Conservation (phyloP, 1,284 basidiomycete species). For the Serendipita sp. region DNA sequence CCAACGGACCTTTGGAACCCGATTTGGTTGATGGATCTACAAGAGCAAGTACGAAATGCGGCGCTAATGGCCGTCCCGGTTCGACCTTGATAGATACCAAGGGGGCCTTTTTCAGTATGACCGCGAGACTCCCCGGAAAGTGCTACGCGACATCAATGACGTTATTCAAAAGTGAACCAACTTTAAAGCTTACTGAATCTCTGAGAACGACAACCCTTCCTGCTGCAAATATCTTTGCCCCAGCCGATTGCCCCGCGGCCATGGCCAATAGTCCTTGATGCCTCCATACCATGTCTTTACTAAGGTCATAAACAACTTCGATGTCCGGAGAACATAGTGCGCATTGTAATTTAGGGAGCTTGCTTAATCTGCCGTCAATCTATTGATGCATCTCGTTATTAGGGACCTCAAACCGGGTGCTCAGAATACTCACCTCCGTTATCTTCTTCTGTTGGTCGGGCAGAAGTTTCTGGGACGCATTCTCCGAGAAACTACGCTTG, state of each 20-base stretch:
- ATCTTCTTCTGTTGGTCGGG: slow-evolving; percentile 90
- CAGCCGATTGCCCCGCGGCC: slow-evolving; percentile 49
- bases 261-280: slow-evolving; percentile 57
- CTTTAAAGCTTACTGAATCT: slow-evolving; percentile 49
- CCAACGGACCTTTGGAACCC: slow-evolving; percentile 36
- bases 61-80: slow-evolving; percentile 35
- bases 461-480: slow-evolving; percentile 80
- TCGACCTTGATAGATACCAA: slow-evolving; percentile 31
- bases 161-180: background rate
- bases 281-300: slow-evolving; percentile 45
- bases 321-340: slow-evolving; percentile 58
- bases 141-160: slow-evolving; percentile 36
- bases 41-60: slow-evolving; percentile 63
- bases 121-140: slow-evolving; percentile 60
- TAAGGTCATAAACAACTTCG: slow-evolving; percentile 65
- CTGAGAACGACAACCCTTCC: slow-evolving; percentile 78
- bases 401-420: background rate
- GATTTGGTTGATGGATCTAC: slow-evolving; percentile 52
- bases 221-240: slow-evolving; percentile 49
- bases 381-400: slow-evolving; percentile 20
- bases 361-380: slow-evolving; percentile 62
- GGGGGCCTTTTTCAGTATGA: slow-evolving; percentile 62
- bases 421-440: slow-evolving; percentile 39
- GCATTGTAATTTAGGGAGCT: slow-evolving; percentile 57
- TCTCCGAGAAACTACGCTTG: slow-evolving; percentile 97